These are phyloP conservation scores for Spizellomyces sp. DNA, from an alignment of 192 early-diverging fungal species.

Conservation along the genomic window DNA sequence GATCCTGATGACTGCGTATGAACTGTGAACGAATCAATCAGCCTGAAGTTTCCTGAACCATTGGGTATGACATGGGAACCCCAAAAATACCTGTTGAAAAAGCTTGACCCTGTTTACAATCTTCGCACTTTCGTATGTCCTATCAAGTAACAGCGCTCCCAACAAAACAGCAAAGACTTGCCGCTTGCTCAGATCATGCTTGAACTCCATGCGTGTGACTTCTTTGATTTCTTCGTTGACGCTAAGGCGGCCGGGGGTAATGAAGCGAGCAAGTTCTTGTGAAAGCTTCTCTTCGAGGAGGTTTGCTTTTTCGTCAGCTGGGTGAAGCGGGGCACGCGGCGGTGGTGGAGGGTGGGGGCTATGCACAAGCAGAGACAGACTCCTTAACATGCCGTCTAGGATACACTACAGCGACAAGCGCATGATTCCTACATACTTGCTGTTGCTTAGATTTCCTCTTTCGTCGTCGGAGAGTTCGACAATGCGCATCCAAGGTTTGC, in stretches of 20 bases:
- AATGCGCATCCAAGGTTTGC: constrained; percentile 66
- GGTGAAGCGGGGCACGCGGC: background rate
- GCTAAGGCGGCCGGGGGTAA: constrained; percentile 38
- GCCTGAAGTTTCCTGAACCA: background rate
- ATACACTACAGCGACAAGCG: no score
- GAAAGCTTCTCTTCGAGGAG: constrained; percentile 51
- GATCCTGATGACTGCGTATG: constrained; percentile 60
- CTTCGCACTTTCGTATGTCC: constrained; percentile 31
- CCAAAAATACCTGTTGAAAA: constrained; percentile 27
- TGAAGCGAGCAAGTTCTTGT: constrained; percentile 58
- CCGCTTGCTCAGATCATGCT: constrained; percentile 76
- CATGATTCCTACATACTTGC: no score
- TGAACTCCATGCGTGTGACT: constrained; percentile 82
- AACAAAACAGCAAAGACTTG: constrained; percentile 73
- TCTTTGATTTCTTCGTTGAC: constrained; percentile 72
- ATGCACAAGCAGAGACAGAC: background rate
- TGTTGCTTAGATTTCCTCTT: background rate
- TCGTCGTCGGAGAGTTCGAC: constrained; percentile 65
- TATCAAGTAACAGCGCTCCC: constrained; percentile 60
- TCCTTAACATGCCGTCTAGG: background rate
- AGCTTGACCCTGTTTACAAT: constrained; percentile 30
- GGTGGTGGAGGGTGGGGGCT: constrained; percentile 2
- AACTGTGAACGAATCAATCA: constrained; percentile 42
- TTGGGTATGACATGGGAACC: background rate
- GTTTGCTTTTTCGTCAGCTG: constrained; percentile 20